Percentiles rank a stretch among this genome's conserved stretches.
phyloP scores from a whole-genome alignment of 2,329 filamentous ascomycete species.

The Aspergillus persii region DNA sequence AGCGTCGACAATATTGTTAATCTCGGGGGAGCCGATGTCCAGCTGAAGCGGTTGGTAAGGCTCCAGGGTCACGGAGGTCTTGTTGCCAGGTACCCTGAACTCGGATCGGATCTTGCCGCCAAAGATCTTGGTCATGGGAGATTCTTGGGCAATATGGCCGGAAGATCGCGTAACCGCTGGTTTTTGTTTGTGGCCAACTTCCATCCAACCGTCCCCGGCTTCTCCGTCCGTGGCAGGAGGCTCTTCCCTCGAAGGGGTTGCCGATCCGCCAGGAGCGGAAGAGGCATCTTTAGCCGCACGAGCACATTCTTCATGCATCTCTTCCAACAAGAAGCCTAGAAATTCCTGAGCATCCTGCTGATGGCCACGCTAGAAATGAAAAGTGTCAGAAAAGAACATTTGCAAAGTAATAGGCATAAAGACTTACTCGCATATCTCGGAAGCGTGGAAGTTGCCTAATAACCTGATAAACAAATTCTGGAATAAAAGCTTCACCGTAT shows the following conservation, averaged over 20 bases:
- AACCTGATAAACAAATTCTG: conserved; percentile 92
- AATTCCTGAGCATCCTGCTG: conserved; percentile 99
- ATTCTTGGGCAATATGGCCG: conserved; percentile 68
- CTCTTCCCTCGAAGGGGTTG: conserved; percentile 31
- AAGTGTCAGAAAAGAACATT: not conserved
- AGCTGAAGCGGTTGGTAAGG: conserved; percentile 93
- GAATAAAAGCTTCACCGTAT: conserved; percentile 86
- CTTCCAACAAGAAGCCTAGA: conserved; percentile 85
- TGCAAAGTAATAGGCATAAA: not conserved
- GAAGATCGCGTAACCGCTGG: conserved; percentile 82
- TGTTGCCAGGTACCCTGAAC: conserved; percentile 78
- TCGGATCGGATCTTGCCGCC: conserved; percentile 88
- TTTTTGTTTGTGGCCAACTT: conserved; percentile 91
- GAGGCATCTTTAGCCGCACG: conserved; percentile 64
- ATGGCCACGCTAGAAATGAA: conserved; percentile 67
- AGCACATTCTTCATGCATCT: conserved; percentile 88
- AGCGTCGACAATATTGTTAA: conserved; percentile 89
- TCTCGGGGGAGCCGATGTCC: conserved; percentile 82
- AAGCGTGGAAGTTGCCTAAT: conserved; percentile 85
- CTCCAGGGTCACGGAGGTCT: conserved; percentile 87
- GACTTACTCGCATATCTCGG: conserved; percentile 79
- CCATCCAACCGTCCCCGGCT: conserved; percentile 74
- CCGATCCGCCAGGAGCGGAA: conserved; percentile 45
- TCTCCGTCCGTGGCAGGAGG: conserved; percentile 33
- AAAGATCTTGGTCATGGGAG: conserved; percentile 91